Percentiles rank a stretch among this genome's conserved stretches.
phyloP scores from a whole-genome alignment of 2,329 filamentous ascomycete genomes.

The Microdochium trichocladiopsis region DNA sequence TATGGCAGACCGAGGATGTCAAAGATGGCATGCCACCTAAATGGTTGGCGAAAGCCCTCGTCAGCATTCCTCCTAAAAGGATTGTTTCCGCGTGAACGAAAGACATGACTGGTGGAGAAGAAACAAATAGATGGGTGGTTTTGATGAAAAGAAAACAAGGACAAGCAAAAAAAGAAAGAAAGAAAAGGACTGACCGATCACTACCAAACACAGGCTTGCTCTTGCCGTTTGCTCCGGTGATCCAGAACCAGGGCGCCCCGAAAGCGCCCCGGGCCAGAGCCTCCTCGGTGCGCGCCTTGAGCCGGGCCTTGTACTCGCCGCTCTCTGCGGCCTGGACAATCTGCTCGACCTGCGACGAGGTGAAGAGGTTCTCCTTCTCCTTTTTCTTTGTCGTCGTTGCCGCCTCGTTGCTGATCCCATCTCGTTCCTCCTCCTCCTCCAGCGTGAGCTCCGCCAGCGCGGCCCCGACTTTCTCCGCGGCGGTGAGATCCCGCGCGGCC shows the following conservation, averaged over 20 bases:
- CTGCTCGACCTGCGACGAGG: conserved; percentile 38
- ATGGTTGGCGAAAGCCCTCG: not conserved
- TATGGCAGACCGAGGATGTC: conserved; percentile 56
- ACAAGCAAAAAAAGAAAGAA: not conserved
- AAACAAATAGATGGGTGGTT: too few species aligned
- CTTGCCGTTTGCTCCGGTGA: conserved; percentile 47
- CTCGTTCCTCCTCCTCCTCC: too few species aligned
- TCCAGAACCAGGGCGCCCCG: conserved; percentile 72
- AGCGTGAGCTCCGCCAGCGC: conserved; percentile 9
- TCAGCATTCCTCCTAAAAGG: too few species aligned
- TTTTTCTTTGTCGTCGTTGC: not conserved
- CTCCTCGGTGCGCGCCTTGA: conserved; percentile 52
- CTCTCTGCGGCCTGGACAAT: conserved; percentile 47
- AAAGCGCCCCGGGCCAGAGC: conserved; percentile 63
- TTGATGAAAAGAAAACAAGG: not conserved
- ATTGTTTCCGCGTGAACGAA: too few species aligned
- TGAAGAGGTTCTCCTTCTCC: conserved; percentile 34
- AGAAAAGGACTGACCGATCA: conserved; percentile 45
- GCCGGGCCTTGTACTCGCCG: conserved; percentile 32
- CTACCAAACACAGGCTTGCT: conserved; percentile 71
- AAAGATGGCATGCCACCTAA: conserved; percentile 63
- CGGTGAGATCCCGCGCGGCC: conserved; percentile 9
- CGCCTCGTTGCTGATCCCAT: too few species aligned
- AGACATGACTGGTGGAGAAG: too few species aligned
- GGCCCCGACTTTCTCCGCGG: conserved; percentile 4